Evolutionary conservation across 768 basidiomycete genomes (phyloP), one percentile per base, ranked within the genome.

Genomic region (Pholiota microspora): DNA sequence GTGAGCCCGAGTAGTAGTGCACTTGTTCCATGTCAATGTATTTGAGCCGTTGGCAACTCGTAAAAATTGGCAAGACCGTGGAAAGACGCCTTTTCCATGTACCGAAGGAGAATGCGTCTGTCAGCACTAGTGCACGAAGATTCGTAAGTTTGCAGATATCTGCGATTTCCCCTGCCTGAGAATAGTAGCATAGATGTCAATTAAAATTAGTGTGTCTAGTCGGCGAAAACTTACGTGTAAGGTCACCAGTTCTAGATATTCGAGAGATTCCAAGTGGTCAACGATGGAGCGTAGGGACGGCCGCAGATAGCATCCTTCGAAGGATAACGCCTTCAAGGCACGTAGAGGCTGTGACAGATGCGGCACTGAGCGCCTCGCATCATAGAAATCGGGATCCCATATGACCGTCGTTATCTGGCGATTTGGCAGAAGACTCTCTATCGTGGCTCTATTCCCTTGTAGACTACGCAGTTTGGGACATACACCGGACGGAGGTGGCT

Each of bases 51-150:
- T 42, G 32, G 27, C 49, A 56, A 10, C 44, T 56, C 21, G 40
- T 36, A 25, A 56, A 56, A 9, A 56, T 24, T 2, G 46, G 48
- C 4, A n/a, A 15, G 6, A 50, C 47, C 6, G 42, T 29, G 15
- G 48, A 55, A 8, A 49, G 18, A 12, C 48, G 54, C 35, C 40
- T 47, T 12, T 49, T 24, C 54, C 54, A 55, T 15, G 54, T 42
- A 7, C 9, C 38, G 47, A 42, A 42, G 27, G 54, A 55, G 34
- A 55, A 35, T 23, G 54, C 54, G 28, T 49, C 47, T n/a, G 54
- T 55, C 46, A 55, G 16, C 6, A 55, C 48, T 25, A 55, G 48
- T 46, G 32, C 32, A 15, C 55, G 55, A 50, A 56, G 44, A 24
- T 31, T 46, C 7, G 34, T 29, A 27, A 56, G 29, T 29, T 45